Percentiles rank a stretch among this genome's conserved stretches.
Conservation (phyloP, 805 yeast species). For the Cyberlindnera meyerae region DNA sequence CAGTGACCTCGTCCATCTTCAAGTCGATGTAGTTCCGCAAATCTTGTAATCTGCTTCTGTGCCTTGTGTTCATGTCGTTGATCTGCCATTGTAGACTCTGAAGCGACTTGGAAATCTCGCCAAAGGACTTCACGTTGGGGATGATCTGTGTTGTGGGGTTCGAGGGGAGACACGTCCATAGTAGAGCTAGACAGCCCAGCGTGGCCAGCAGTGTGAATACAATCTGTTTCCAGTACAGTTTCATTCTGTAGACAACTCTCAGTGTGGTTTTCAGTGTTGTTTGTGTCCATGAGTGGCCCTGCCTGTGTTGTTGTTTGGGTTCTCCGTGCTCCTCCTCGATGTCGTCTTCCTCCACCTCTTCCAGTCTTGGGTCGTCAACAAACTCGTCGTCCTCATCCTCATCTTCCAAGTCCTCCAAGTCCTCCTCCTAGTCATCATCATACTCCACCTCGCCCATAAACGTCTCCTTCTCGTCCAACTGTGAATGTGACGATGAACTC, state of each 20-base stretch:
- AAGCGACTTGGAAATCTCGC: slow-evolving; percentile 20
- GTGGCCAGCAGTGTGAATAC: not conserved
- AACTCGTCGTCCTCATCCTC: not conserved
- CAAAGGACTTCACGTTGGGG: slow-evolving; percentile 13
- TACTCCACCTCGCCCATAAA: slow-evolving; percentile 3
- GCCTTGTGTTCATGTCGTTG: slow-evolving; percentile 19
- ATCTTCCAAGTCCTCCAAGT: not conserved
- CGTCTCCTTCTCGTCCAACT: slow-evolving; percentile 6
- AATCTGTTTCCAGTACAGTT: not conserved
- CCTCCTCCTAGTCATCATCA: slow-evolving; percentile 2
- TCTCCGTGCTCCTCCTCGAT: slow-evolving; percentile 1
- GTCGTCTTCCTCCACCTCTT: not conserved
- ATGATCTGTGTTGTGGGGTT: slow-evolving; percentile 9
- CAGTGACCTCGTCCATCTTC: slow-evolving; percentile 15
- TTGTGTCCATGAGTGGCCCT: not conserved
- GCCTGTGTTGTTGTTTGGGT: slow-evolving; percentile 1
- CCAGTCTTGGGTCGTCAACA: not conserved
- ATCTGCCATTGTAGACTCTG: slow-evolving; percentile 23
- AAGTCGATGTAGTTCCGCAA: slow-evolving; percentile 18
- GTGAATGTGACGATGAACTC: not conserved
- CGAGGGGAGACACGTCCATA: not conserved
- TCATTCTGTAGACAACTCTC: slow-evolving; percentile 1
- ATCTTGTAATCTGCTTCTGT: slow-evolving; percentile 18
- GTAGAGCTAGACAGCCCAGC: not conserved
- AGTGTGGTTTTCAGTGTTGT: slow-evolving; percentile 1